phyloP scores from a whole-genome alignment of 177 flowering plant species.

The Vitis hybrid region DNA sequence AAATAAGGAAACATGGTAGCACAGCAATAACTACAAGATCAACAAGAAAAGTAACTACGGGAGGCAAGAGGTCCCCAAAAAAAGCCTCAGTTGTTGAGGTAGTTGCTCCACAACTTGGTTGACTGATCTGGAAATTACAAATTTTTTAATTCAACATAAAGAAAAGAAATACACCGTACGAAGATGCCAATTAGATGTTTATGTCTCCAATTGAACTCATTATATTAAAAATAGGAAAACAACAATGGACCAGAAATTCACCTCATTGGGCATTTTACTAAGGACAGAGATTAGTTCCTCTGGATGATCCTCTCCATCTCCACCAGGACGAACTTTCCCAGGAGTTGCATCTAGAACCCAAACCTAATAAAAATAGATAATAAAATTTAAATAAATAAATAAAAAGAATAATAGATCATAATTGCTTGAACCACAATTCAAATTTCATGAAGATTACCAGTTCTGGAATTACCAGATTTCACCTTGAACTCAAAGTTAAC shows the following conservation, averaged over 20 bases:
- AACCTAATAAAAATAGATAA: conserved; percentile 42
- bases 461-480: no score
- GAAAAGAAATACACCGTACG: no score
- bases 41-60: no score
- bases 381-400: not conserved
- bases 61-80: no score
- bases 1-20: no score
- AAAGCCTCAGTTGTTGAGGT: no score
- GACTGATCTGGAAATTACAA: no score
- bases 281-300: conserved; percentile 77
- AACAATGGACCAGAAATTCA: conserved; percentile 16
- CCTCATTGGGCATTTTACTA: conserved; percentile 74
- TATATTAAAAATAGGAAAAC: not conserved
- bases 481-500: not conserved
- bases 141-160: no score
- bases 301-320: conserved; percentile 95
- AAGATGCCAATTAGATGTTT: no score
- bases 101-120: no score
- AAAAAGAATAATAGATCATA: not conserved
- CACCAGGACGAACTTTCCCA: conserved; percentile 88
- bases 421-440: not conserved
- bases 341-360: conserved; percentile 98
- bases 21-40: no score
- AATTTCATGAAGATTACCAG: not conserved
- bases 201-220: no score